phyloP scores from a whole-genome alignment of 2,329 filamentous ascomycete species.

The Fusarium sp. region DNA sequence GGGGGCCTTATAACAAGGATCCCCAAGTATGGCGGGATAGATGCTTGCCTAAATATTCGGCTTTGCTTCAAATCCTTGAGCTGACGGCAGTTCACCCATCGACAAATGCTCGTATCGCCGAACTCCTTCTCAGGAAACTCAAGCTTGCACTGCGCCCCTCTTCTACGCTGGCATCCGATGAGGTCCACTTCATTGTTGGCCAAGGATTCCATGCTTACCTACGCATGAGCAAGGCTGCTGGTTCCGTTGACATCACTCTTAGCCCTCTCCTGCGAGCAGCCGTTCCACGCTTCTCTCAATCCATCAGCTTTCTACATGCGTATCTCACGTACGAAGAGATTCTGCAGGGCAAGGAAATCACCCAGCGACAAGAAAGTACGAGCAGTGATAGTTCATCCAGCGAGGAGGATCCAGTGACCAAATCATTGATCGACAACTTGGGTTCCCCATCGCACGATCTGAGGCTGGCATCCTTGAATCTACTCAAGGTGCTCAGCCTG shows the following conservation, averaged over 20 bases:
- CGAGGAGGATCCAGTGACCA: constrained; percentile 72
- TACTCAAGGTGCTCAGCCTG: constrained; percentile 72
- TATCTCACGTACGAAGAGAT: constrained; percentile 68
- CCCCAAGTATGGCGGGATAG: constrained; percentile 72
- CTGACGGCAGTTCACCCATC: constrained; percentile 74
- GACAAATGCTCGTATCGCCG: constrained; percentile 74
- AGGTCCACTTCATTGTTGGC: constrained; percentile 79
- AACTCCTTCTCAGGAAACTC: constrained; percentile 74
- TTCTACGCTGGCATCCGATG: constrained; percentile 69
- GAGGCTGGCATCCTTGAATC: constrained; percentile 77
- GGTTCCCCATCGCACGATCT: constrained; percentile 80
- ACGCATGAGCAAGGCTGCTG: constrained; percentile 71
- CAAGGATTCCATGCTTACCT: constrained; percentile 81
- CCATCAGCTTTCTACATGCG: constrained; percentile 74
- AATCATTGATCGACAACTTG: constrained; percentile 78
- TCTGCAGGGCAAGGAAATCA: constrained; percentile 33
- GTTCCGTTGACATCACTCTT: constrained; percentile 70
- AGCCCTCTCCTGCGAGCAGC: constrained; percentile 75
- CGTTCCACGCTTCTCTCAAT: constrained; percentile 74
- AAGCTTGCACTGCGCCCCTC: constrained; percentile 74
- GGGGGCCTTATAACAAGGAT: constrained; percentile 72
- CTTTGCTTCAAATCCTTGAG: constrained; percentile 73
- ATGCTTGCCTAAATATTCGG: constrained; percentile 76
- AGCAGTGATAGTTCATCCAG: constrained; percentile 59
- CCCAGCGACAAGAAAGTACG: constrained; percentile 47